Evolutionary conservation across 2,329 filamentous ascomycete genomes (phyloP).

Genomic region (Phialophora tarda): DNA sequence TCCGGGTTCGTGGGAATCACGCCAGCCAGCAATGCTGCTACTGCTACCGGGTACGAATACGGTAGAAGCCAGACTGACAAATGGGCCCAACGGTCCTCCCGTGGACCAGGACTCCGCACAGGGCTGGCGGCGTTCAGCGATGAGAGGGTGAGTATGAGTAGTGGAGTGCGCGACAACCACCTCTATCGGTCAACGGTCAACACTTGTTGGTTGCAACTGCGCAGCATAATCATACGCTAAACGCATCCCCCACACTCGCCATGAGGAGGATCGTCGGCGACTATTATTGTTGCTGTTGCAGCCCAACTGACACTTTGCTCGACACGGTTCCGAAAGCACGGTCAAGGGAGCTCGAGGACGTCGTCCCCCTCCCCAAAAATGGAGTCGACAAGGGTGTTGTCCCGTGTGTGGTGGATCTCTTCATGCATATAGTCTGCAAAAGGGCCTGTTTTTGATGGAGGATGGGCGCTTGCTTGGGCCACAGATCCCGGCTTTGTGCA

Average conservation of each 20-base stretch:
- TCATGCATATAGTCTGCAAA: constrained; percentile 2
- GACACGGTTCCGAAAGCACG: constrained; percentile 11
- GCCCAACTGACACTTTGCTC: neutral
- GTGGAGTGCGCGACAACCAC: neutral
- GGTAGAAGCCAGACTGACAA: neutral
- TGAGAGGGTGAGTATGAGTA: neutral
- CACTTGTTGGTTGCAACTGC: neutral
- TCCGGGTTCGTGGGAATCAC: neutral
- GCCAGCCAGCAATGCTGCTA: no score
- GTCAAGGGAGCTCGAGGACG: constrained; percentile 9
- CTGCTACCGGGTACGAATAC: neutral
- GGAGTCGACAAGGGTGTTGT: constrained; percentile 12
- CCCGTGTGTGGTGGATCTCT: constrained; percentile 22
- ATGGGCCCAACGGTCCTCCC: neutral
- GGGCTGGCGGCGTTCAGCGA: constrained; percentile 6
- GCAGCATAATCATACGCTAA: neutral
- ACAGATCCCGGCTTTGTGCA: neutral
- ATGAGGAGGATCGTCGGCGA: constrained; percentile 4
- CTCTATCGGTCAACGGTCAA: neutral
- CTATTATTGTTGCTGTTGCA: neutral
- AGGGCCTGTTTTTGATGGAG: constrained; percentile 14
- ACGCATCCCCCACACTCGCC: neutral
- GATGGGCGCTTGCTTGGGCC: constrained; percentile 8
- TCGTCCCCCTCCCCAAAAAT: neutral
- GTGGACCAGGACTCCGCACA: constrained; percentile 6